Evolutionary conservation across 2,329 filamentous ascomycete genomes (phyloP), one percentile per base, ranked within the genome.

Genomic region (Aureobasidium sp.): DNA sequence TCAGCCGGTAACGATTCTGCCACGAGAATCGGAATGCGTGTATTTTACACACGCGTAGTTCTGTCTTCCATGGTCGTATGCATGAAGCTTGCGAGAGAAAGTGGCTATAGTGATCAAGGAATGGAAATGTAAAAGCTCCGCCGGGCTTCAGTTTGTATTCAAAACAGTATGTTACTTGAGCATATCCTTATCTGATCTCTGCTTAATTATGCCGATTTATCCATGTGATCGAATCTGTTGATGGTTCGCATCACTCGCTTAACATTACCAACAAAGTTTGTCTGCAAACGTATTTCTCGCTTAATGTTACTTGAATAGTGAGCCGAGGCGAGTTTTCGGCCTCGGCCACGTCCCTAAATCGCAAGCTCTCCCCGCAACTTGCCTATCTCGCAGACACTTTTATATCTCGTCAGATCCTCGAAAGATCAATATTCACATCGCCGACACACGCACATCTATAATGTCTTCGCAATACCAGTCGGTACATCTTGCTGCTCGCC

Each of bases 401-500:
- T 58, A 58, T 58, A 58, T 47, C 32, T 27, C 39, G 32, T n/a
- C 27, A 27, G 20, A 36, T 20, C 32, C 55, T 29, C 26, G 8
- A 32, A 17, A 23, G 10, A 58, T 6, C 34, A 13, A 13, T 13
- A 34, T 23, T 17, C 9, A 10, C 26, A 41, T 50, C 3, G 5
- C 3, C 6, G 41, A 41, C 56, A 32, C 4, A 48, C 15, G 17
- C n/a, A 23, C 26, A 44, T 26, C 27, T 15, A 36, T 9, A 17
- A 61, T 61, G 57, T 51, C 55, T 32, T 47, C 47, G 5, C 47
- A 61, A 27, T 69, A 66, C 50, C 68, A 66, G 61, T 64, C 66
- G 5, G 60, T 69, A 39, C 67, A 69, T 44, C 63, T 69, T 34
- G 65, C 66, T 39, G 65, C 63, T 55, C 61, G 68, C 29, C 68